Evolutionary conservation across 2,329 filamentous ascomycete species (phyloP), one percentile per base, ranked within the genome.

Genomic region (Colletotrichum kahawae): DNA sequence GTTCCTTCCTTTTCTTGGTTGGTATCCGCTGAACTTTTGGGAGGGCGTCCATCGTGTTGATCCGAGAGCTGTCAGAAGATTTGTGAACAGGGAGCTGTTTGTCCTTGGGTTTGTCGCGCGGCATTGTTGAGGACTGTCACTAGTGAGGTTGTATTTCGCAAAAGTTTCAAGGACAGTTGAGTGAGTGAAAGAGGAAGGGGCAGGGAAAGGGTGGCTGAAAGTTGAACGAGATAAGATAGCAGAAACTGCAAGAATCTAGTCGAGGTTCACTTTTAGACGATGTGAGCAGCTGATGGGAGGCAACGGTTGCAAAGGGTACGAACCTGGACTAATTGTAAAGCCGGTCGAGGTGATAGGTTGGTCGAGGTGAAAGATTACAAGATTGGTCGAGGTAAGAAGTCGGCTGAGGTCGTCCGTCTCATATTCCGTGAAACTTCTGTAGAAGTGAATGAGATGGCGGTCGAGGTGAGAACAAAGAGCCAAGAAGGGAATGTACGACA

Each of bases 401-500:
- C n/a, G 6, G 10, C n/a, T 43, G 18, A n/a, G 9, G 18, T 1
- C 18, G 0, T 43, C 3, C 9, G 1, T 9, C n/a, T 43, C 6
- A 48, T 48, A 2, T 3, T 21, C 38, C 18, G 1, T 0, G 0
- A 0, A n/a, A n/a, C n/a, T 48, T 48, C 2, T 21, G 1, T 21
- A 21, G 43, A n/a, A n/a, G 43, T 48, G 43, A 9, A 21, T 5
- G 18, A 0, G 38, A 0, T 48, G 18, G 4, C 18, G 18, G 18
- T 13, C 5, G 18, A 48, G 18, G 18, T 48, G 10, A 48, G 10
- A 48, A 48, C 10, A 48, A n/a, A 21, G 21, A 10, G 2, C 9
- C 0, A 21, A 21, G 10, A 21, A 21, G 0, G 2, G 43, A 21
- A 43, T 43, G 38, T 12, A 43, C 38, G 5, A n/a, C 38, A n/a